Evolutionary conservation across 139 green algal species (phyloP).

Genomic region (Dunaliella sp.): DNA sequence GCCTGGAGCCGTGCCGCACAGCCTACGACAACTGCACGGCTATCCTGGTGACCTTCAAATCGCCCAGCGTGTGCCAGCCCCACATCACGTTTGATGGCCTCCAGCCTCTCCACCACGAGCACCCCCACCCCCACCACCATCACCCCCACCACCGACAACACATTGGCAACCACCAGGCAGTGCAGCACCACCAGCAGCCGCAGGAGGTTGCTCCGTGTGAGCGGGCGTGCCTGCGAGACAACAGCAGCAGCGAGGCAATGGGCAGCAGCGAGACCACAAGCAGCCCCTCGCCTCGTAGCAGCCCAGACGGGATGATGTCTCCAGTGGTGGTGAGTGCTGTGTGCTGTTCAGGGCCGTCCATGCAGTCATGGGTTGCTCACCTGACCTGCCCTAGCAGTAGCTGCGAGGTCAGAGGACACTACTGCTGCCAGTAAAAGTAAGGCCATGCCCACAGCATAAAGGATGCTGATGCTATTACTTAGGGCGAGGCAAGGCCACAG

Average conservation of each 20-base stretch:
- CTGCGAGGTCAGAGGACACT: no score
- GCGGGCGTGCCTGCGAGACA: background rate
- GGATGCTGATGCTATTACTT: no score
- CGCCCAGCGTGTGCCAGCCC: background rate
- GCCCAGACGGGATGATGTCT: background rate
- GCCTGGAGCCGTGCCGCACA: constrained; percentile 26
- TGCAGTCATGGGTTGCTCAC: no score
- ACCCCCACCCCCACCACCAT: background rate
- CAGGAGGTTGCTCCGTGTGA: background rate
- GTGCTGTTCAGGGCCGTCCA: no score
- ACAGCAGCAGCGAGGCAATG: background rate
- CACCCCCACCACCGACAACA: background rate
- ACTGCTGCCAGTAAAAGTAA: no score
- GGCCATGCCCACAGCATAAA: no score
- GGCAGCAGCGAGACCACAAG: background rate
- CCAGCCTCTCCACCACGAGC: no score
- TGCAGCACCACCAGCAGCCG: background rate
- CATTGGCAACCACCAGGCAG: background rate
- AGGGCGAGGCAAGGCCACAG: no score
- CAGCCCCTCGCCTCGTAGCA: background rate
- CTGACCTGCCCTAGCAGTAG: no score
- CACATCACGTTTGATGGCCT: background rate
- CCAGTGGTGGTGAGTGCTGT: no score
- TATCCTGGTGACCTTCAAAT: constrained; percentile 16
- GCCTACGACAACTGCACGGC: constrained; percentile 37